phyloP scores from a whole-genome alignment of 1,284 basidiomycete species.

The Tylopilus orsonianus region DNA sequence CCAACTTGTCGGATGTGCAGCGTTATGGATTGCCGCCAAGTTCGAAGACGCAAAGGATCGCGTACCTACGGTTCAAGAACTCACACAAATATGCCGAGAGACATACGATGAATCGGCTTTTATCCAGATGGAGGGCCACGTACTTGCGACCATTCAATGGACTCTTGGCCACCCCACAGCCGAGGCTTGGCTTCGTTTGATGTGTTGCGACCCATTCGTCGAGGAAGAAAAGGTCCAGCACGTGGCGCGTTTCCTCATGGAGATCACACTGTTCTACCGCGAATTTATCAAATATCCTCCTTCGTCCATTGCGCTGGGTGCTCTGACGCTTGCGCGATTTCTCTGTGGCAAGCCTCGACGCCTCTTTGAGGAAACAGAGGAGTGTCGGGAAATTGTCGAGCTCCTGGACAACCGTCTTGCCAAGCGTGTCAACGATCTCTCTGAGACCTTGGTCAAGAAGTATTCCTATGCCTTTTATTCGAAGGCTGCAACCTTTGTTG shows the following conservation, averaged over 20 bases:
- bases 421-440: constrained; percentile 85
- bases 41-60: constrained; percentile 99
- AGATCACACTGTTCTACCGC: constrained; percentile 95
- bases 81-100: constrained; percentile 92
- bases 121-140: constrained; percentile 96
- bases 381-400: constrained; percentile 77
- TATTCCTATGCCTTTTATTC: constrained; percentile 96
- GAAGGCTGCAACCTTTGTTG: constrained; percentile 87
- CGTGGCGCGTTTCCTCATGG: constrained; percentile 96
- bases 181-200: constrained; percentile 91
- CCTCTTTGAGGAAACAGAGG: constrained; percentile 77
- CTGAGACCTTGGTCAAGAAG: constrained; percentile 94
- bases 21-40: constrained; percentile 98
- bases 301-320: constrained; percentile 85
- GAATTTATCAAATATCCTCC: constrained; percentile 89
- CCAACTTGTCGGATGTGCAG: constrained; percentile 97
- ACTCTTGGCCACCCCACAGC: constrained; percentile 96
- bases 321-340: constrained; percentile 86
- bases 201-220: constrained; percentile 66
- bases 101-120: constrained; percentile 97
- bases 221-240: constrained; percentile 92
- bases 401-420: constrained; percentile 84
- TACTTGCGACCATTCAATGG: constrained; percentile 96
- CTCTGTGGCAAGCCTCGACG: constrained; percentile 79
- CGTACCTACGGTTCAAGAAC: constrained; percentile 92